phyloP scores from a whole-genome alignment of 2,329 filamentous ascomycete species.

The Colletotrichum echinochloae region DNA sequence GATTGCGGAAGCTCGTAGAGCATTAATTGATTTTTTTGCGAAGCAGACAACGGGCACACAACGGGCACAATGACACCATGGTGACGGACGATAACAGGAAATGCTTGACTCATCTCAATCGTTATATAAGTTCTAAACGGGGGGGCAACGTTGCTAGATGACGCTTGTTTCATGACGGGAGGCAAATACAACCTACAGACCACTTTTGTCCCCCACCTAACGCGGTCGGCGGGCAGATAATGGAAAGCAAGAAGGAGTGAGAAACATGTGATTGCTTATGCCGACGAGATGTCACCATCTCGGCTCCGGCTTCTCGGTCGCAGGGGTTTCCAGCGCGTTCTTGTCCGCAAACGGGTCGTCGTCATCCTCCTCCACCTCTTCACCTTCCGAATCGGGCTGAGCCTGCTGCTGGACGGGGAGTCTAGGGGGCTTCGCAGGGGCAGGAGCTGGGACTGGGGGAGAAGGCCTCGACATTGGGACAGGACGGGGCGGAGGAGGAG shows the following conservation, averaged over 20 bases:
- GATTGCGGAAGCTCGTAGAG: constrained; percentile 24
- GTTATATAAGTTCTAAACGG: constrained; percentile 18
- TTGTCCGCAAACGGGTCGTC: constrained; percentile 88
- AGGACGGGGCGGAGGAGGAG: constrained; percentile 61
- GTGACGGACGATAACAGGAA: background rate
- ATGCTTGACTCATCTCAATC: constrained; percentile 25
- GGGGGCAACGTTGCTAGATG: constrained; percentile 22
- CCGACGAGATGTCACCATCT: constrained; percentile 39
- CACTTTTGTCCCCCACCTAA: constrained; percentile 14
- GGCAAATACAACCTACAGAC: constrained; percentile 16
- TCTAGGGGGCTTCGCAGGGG: constrained; percentile 54
- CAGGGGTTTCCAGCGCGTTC: constrained; percentile 68
- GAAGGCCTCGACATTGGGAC: constrained; percentile 61
- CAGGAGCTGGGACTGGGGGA: constrained; percentile 54
- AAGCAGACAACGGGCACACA: background rate
- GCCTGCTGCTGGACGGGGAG: constrained; percentile 45
- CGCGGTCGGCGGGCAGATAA: constrained; percentile 11
- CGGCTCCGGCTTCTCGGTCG: constrained; percentile 34
- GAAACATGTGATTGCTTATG: background rate
- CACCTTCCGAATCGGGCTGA: constrained; percentile 55
- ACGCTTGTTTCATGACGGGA: background rate
- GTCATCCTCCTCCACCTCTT: constrained; percentile 68
- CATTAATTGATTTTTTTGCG: constrained; percentile 2
- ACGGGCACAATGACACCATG: background rate
- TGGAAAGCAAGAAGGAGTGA: constrained; percentile 2